Conservation (phyloP, 768 basidiomycete species). For the Pulveroboletus sp. region DNA sequence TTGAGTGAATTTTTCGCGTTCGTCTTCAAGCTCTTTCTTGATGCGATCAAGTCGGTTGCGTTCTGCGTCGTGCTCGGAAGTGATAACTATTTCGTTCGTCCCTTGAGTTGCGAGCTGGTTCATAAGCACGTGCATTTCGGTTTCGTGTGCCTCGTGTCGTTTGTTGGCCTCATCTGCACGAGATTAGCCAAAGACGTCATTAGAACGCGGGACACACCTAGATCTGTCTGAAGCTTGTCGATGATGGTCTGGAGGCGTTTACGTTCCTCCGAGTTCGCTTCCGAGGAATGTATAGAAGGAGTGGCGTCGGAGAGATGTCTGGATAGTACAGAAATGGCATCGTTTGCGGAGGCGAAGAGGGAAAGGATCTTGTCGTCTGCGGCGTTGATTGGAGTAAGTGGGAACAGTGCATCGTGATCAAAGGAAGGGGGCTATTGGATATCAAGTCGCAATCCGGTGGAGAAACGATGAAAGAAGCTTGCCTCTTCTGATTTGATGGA, state of each 20-base stretch:
- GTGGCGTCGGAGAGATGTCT: constrained; percentile 21
- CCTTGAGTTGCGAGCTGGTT: constrained; percentile 49
- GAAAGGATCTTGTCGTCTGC: constrained; percentile 46
- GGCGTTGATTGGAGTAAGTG: constrained; percentile 46
- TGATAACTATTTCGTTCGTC: constrained; percentile 46
- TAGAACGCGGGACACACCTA: constrained; percentile 43
- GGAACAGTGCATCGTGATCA: constrained; percentile 49
- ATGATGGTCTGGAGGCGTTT: constrained; percentile 50
- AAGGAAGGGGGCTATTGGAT: constrained; percentile 40
- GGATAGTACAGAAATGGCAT: constrained; percentile 30
- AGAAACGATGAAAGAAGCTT: constrained; percentile 13
- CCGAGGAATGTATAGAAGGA: constrained; percentile 14
- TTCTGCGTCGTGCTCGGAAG: constrained; percentile 52
- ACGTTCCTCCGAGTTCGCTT: constrained; percentile 40
- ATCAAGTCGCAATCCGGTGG: constrained; percentile 5
- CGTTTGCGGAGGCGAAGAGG: constrained; percentile 42
- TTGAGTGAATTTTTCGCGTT: constrained; percentile 60
- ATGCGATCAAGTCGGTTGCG: constrained; percentile 50
- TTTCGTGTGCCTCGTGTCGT: constrained; percentile 38
- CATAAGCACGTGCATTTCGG: constrained; percentile 51
- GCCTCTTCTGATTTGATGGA: constrained; percentile 49
- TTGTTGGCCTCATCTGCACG: constrained; percentile 47
- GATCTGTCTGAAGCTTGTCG: constrained; percentile 48
- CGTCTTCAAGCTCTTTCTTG: constrained; percentile 56
- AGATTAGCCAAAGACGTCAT: not conserved